Evolutionary conservation across 1,284 basidiomycete species (phyloP).

Genomic region (Pyrrhoderma lamaoense): DNA sequence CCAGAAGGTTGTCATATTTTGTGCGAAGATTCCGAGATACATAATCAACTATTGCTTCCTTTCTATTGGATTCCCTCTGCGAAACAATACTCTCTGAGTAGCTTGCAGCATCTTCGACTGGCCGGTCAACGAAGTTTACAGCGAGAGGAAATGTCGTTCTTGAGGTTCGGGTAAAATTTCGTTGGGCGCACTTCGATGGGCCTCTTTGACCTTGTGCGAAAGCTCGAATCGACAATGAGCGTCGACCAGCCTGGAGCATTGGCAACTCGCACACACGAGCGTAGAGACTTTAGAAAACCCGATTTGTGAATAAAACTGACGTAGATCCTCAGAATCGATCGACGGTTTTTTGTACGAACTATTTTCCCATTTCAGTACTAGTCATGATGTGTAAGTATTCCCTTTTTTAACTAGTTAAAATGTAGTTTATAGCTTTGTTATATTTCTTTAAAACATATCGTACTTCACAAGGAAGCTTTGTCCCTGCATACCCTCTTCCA

Average conservation of each 20-base stretch:
- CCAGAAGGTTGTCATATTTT: slow-evolving; percentile 29
- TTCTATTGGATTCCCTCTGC: not conserved
- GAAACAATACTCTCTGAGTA: not conserved
- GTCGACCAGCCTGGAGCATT: slow-evolving; percentile 13
- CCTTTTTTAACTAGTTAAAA: too few relatives aligned
- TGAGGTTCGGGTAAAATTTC: slow-evolving; percentile 4
- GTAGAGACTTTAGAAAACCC: too few relatives aligned
- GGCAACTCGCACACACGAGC: not conserved
- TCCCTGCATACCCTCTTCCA: slow-evolving; percentile 34
- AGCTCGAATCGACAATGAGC: slow-evolving; percentile 7
- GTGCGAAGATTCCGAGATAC: slow-evolving; percentile 19
- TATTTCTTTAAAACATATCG: too few relatives aligned
- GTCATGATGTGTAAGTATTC: too few relatives aligned
- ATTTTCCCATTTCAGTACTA: too few relatives aligned
- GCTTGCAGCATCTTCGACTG: not conserved
- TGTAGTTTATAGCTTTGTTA: too few relatives aligned
- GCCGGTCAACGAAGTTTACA: not conserved
- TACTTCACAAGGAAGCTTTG: too few relatives aligned
- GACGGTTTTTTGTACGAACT: too few relatives aligned
- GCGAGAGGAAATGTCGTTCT: slow-evolving; percentile 1
- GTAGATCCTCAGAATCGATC: too few relatives aligned
- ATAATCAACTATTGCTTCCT: not conserved
- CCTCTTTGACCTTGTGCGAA: not conserved
- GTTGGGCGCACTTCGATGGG: not conserved
- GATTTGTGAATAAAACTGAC: too few relatives aligned